phyloP scores from a whole-genome alignment of 805 yeast species.

The Priceomyces medius region DNA sequence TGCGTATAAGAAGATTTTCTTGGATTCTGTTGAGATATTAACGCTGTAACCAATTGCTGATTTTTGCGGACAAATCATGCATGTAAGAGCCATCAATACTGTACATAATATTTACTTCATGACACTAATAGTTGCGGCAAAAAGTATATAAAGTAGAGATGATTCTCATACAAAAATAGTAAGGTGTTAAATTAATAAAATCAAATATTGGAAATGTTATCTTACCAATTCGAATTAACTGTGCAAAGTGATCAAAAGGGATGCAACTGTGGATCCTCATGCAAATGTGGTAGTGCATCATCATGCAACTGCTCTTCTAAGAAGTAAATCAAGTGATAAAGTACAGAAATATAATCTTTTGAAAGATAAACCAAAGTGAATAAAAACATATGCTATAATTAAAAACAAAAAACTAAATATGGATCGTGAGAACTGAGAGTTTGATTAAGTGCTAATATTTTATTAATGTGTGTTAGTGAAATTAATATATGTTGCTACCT shows the following conservation, averaged over 20 bases:
- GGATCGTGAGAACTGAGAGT: too few relatives aligned
- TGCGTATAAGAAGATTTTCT: not conserved
- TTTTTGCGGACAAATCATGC: too few relatives aligned
- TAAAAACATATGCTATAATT: too few relatives aligned
- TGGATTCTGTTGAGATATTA: not conserved
- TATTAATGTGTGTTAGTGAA: too few relatives aligned
- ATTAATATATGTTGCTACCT: too few relatives aligned
- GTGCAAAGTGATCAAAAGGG: constrained; percentile 5
- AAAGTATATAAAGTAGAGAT: constrained; percentile 1
- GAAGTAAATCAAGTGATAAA: not conserved
- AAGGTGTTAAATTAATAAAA: not conserved
- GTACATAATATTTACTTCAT: not conserved
- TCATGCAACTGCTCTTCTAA: constrained; percentile 4
- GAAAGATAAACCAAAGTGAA: too few relatives aligned
- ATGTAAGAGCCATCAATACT: too few relatives aligned
- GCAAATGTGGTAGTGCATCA: constrained; percentile 12
- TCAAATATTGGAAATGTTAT: constrained; percentile 4
- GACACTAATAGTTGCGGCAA: not conserved
- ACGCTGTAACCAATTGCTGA: constrained; percentile 1
- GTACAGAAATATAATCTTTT: too few relatives aligned
- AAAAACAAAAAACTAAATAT: too few relatives aligned
- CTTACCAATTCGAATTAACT: constrained; percentile 1
- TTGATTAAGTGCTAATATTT: too few relatives aligned
- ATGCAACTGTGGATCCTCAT: constrained; percentile 16
- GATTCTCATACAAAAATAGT: not conserved